Evolutionary conservation across 306 rosid genomes (phyloP).

Genomic region (Chamaecrista fasciculata): DNA sequence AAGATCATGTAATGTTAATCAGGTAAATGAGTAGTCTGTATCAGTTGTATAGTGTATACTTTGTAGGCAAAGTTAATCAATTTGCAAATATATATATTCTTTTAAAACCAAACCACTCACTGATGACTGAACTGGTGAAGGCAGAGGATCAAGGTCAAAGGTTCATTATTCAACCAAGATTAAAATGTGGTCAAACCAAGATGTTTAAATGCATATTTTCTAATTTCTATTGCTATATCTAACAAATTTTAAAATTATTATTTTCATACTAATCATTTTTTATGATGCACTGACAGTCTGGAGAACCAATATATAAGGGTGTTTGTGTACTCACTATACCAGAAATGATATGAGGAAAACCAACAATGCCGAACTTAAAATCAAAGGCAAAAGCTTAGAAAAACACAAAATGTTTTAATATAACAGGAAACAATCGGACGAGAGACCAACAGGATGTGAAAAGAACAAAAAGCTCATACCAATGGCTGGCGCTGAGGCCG

Average conservation of each 20-base stretch:
- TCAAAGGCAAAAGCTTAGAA: background rate
- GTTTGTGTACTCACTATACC: background rate
- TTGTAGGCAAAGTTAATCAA: background rate
- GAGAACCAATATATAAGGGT: background rate
- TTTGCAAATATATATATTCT: background rate
- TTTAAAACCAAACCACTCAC: background rate
- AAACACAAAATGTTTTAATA: background rate
- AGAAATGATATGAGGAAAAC: background rate
- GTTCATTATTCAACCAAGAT: background rate
- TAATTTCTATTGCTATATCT: background rate
- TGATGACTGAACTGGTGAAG: background rate
- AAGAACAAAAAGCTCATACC: constrained; percentile 35
- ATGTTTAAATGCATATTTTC: background rate
- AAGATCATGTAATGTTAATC: background rate
- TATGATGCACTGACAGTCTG: background rate
- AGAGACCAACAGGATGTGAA: background rate
- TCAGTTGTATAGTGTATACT: background rate
- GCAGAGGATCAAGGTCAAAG: background rate
- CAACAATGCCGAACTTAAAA: background rate
- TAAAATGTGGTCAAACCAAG: background rate
- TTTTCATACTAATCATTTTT: background rate
- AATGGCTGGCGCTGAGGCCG: constrained; percentile 26
- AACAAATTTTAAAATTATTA: no score
- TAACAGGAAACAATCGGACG: background rate
- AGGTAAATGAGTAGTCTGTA: background rate